Evolutionary conservation across 2,329 filamentous ascomycete species (phyloP), one percentile per base, ranked within the genome.

Genomic region (Cladosporium cucumerinum): DNA sequence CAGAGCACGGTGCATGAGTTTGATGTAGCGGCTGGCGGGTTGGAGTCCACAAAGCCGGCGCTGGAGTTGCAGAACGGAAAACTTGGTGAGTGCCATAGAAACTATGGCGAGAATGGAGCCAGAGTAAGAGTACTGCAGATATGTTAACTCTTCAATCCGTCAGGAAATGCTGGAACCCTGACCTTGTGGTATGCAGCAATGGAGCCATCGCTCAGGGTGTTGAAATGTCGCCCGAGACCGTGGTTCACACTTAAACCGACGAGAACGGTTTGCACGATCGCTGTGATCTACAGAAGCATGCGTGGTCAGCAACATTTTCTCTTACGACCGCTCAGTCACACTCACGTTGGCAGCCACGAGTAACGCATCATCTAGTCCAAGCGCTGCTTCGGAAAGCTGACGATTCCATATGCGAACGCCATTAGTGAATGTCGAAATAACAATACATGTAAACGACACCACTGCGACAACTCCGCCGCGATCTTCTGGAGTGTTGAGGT

Each of bases 1-100:
- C n/a, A 57, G 30, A 14, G 54, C 54, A n/a, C 54, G 34, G 39
- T 60, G 30, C 36, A 60, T 60, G 18, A 46, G 7, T 26, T 60
- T 46, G 57, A 46, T 48, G 18, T 48, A 46, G 23, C 57, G 57
- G 39, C 36, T 60, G 16, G 28, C n/a, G 6, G 36, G 16, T 2
- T 60, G 57, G 10, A 28, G 12, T 12, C 43, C 36, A 7, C 36
- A 48, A 21, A 60, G 57, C 18, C 57, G 34, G 26, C 57, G 36
- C 36, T 48, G 43, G 12, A 60, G 43, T 11, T 60, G 36, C 18
- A 49, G 18, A 2, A 60, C 43, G 23, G 57, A 46, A 11, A 23
- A 43, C n/a, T 60, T 60, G 21, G 57, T 30, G 32, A 60, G 28
- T 26, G 57, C 36, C 57, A 60, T 49, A 6, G 43, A 30, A 2